These are phyloP conservation scores for Phoenix dactylifera DNA, from an alignment of 176 grass and related monocot species.

Conservation along the genomic window DNA sequence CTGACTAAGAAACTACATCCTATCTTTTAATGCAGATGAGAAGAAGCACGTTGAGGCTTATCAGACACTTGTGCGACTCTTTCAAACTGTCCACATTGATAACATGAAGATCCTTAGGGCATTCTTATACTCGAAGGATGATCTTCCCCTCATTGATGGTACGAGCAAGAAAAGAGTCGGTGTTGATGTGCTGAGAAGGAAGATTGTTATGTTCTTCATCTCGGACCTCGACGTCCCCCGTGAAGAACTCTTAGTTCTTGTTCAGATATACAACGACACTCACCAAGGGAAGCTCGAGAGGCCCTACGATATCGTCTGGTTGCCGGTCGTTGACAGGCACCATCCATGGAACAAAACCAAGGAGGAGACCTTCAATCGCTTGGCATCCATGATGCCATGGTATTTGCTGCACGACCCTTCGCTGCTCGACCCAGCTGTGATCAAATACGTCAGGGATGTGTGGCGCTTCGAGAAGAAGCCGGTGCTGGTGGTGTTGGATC, in stretches of 20 bases:
- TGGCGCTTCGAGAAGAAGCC: constrained; percentile 49
- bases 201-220: constrained; percentile 40
- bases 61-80: constrained; percentile 24
- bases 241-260: constrained; percentile 36
- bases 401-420: constrained; percentile 26
- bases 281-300: constrained; percentile 24
- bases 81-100: constrained; percentile 32
- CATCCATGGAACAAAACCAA: constrained; percentile 10
- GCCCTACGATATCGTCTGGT: constrained; percentile 33
- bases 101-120: constrained; percentile 38
- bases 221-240: constrained; percentile 29
- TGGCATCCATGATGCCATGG: constrained; percentile 34
- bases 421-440: constrained; percentile 19
- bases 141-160: constrained; percentile 24
- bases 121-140: constrained; percentile 31
- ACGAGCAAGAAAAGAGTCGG: constrained; percentile 16
- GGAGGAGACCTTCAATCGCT: constrained; percentile 24
- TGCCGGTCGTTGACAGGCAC: constrained; percentile 30
- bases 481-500: constrained; percentile 34
- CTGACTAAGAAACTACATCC: no score
- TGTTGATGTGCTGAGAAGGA: constrained; percentile 30
- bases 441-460: constrained; percentile 16
- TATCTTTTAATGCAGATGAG: constrained; percentile 17
- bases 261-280: constrained; percentile 31
- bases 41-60: constrained; percentile 34